Evolutionary conservation across 805 yeast species (phyloP), one percentile per base, ranked within the genome.

Genomic region (Ogataea paraovalis): DNA sequence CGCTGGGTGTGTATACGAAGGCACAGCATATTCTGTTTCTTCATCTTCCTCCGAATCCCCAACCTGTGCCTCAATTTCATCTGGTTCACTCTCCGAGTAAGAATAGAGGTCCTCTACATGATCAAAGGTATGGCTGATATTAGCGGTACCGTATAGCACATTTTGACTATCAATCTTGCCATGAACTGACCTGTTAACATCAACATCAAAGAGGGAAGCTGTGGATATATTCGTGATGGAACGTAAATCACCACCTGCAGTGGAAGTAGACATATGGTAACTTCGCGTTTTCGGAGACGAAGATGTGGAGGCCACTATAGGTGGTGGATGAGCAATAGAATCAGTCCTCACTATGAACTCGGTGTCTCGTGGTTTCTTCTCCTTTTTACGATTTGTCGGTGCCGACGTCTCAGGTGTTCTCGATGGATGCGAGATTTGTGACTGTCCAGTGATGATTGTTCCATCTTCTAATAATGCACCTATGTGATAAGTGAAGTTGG

Each of bases 401-500:
- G 34, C 14, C 12, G 10, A 25, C 10, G 12, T 14, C 20, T 34
- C 13, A 5, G 38, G 21, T 34, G 19, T 5, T 18, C 12, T 14
- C n/a, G 59, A 51, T 3, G 98, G 98, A 66, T 91, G 98, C 1
- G 96, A 88, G 10, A 91, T 91, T 60, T 90, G 96, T 3, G 92
- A 84, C 64, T 91, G 98, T 12, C 98, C 98, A 0, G 91, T 85
- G 32, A 91, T 83, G 2, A 85, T 71, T 3, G 76, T 71, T 2
- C 95, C 96, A 64, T 87, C 78, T 30, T 70, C 68, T 39, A 91
- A 70, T 25, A 76, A 55, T 0, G 96, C 97, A 43, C 92, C 82
- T 23, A 91, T 89, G 58, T 90, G 96, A 54, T 88, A 87, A 14
- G 91, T 82, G 68, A 86, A 87, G 57, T 85, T 87, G 8, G 96